Evolutionary conservation across 441 rosid species (phyloP), one percentile per base, ranked within the genome.

Genomic region (Populus hybrid): DNA sequence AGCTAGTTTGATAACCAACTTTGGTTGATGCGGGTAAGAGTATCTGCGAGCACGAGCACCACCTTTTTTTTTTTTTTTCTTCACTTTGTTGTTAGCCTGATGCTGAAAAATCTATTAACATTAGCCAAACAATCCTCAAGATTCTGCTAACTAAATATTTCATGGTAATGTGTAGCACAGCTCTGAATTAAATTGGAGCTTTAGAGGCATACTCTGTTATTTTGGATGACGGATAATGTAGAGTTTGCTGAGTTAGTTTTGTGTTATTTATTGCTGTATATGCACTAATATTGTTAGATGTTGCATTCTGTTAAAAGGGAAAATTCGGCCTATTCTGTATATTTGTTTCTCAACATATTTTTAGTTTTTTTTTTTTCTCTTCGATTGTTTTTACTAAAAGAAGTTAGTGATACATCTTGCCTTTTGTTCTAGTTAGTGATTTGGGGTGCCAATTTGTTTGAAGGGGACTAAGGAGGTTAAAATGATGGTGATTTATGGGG

Each of bases 401-500:
- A 72, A 71, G 73, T 42, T 18, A 23, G 57, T 68, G 46, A 75
- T 70, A 23, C 42, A 50, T 66, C 72, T 76, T 76, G 75, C 79
- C 57, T 30, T 30, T 30, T 30, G 32, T 30, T 30, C 74, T 30
- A 30, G 80, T 21, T 36, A 71, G 79, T 20, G 79, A 14, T 38
- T 67, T 72, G 53, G 0, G 12, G 40, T 70, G 66, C 76, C 72
- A 67, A 53, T 70, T 74, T 82, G 67, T 78, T 83, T 72, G 36
- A 75, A 77, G 73, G 63, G 70, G 46, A 59, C 57, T 59, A 30
- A 83, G 69, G 30, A 69, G 77, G 74, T 71, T 9, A 68, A 24
- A 74, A 74, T 66, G 77, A 79, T 76, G 66, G 69, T 76, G 84
- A 75, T 79, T 79, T 34, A 70, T 78, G 84, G 80, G 78, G 12